Conservation (phyloP, 371 early-diverging fungal genomes). For the Haplosporangium sp. region DNA sequence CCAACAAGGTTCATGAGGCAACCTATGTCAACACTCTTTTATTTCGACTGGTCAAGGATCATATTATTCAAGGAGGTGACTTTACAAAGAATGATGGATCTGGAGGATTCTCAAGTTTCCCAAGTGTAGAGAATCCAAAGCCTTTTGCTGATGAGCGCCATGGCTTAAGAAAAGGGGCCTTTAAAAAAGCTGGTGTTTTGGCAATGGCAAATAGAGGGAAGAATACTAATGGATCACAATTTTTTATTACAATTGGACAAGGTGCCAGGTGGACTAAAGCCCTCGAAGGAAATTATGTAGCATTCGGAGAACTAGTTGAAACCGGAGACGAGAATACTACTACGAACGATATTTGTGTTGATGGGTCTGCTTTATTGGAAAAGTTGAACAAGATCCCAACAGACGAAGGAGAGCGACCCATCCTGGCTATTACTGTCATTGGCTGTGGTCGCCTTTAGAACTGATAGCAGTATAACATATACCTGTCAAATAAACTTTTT, state of each 20-base stretch:
- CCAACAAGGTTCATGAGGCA: constrained; percentile 37
- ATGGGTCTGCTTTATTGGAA: constrained; percentile 59
- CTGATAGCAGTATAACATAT: too few relatives aligned
- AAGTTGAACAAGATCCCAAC: constrained; percentile 59
- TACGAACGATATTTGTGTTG: constrained; percentile 11
- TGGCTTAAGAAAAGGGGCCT: constrained; percentile 69
- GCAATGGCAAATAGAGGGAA: constrained; percentile 92
- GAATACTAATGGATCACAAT: constrained; percentile 89
- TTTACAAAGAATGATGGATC: constrained; percentile 82
- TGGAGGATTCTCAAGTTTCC: constrained; percentile 79
- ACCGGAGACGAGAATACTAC: constrained; percentile 25
- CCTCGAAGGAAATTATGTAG: constrained; percentile 82
- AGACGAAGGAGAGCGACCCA: constrained; percentile 56
- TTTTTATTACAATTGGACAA: constrained; percentile 76
- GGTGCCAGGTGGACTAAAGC: constrained; percentile 65
- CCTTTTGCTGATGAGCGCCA: constrained; percentile 68
- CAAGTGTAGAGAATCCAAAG: constrained; percentile 43
- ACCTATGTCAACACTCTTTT: constrained; percentile 59
- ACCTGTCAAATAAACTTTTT: background rate
- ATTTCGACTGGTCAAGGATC: constrained; percentile 70
- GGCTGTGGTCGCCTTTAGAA: constrained; percentile 53
- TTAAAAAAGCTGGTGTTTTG: constrained; percentile 64
- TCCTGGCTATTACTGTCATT: constrained; percentile 55
- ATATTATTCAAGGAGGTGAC: constrained; percentile 88
- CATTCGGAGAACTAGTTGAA: constrained; percentile 79